Conservation (phyloP, 352 stramenopile genomes). For the Aphanomyces astaci region DNA sequence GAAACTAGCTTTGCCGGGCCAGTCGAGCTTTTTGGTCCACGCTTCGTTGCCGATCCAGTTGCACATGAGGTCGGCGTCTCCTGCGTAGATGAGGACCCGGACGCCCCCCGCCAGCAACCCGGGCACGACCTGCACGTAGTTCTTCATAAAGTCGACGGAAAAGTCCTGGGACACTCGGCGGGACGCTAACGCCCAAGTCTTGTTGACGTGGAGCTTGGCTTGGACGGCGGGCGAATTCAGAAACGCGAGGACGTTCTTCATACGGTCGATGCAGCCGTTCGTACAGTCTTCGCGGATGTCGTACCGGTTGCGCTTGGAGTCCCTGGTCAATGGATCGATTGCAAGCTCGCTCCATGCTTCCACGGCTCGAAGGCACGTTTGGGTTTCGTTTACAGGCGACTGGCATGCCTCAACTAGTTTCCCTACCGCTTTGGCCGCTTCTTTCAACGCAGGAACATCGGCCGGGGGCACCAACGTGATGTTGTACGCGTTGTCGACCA, state of each 20-base stretch:
- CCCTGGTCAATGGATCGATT: neutral
- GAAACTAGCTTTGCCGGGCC: conserved; percentile 85
- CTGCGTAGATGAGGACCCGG: conserved; percentile 91
- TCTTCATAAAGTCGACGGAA: conserved; percentile 49
- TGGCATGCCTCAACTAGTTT: neutral
- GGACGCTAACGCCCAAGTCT: conserved; percentile 29
- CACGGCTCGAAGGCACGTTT: neutral
- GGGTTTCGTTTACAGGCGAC: neutral
- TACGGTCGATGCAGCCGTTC: neutral
- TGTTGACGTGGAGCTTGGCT: conserved; percentile 11
- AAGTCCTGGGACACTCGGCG: conserved; percentile 91
- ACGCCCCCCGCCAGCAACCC: conserved; percentile 71
- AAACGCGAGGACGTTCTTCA: neutral
- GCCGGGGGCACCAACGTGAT: conserved; percentile 41
- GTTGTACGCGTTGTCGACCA: conserved; percentile 77
- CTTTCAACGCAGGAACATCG: conserved; percentile 39
- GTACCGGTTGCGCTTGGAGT: neutral
- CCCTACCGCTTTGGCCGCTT: neutral
- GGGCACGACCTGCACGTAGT: conserved; percentile 84
- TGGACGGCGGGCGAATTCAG: conserved; percentile 14
- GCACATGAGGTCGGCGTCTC: conserved; percentile 95
- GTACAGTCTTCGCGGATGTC: conserved; percentile 23
- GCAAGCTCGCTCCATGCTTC: neutral
- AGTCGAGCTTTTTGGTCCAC: conserved; percentile 90
- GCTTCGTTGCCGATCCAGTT: conserved; percentile 96